A percentile compares a stretch with the other conserved stretches of the same genome.
Evolutionary conservation across 2,329 filamentous ascomycete genomes (phyloP).

Genomic region (Davidsoniella eucalypti): DNA sequence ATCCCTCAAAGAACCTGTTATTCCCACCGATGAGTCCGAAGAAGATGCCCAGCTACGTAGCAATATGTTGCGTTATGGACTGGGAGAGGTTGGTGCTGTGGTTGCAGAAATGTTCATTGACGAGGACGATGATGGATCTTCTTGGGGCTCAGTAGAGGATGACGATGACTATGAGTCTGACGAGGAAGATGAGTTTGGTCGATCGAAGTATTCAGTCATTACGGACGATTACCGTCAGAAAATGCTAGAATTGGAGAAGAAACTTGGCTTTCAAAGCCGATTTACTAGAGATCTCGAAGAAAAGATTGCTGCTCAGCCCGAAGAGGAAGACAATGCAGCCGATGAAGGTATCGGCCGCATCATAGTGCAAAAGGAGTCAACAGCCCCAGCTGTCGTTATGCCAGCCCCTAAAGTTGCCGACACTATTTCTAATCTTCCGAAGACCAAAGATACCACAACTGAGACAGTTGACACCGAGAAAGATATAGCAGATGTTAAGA

Average conservation of each 20-base stretch:
- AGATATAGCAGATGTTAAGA: slow-evolving; percentile 7
- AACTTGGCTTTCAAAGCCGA: slow-evolving; percentile 43
- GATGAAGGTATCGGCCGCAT: slow-evolving; percentile 42
- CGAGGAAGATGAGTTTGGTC: slow-evolving; percentile 61
- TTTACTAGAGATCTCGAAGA: slow-evolving; percentile 31
- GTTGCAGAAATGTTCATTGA: slow-evolving; percentile 74
- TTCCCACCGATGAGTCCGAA: slow-evolving; percentile 57
- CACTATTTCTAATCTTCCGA: slow-evolving; percentile 17
- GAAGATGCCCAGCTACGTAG: slow-evolving; percentile 68
- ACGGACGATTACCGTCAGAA: slow-evolving; percentile 59
- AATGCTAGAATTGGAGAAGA: slow-evolving; percentile 75
- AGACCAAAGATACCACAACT: slow-evolving; percentile 15
- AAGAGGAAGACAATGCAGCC: slow-evolving; percentile 23
- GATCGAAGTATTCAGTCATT: slow-evolving; percentile 49
- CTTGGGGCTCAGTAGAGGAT: slow-evolving; percentile 14
- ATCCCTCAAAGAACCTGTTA: slow-evolving; percentile 30
- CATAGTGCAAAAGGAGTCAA: slow-evolving; percentile 24
- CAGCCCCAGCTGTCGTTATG: slow-evolving; percentile 9
- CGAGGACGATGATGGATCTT: slow-evolving; percentile 28
- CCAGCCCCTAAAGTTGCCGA: not conserved
- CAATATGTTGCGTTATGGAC: slow-evolving; percentile 80
- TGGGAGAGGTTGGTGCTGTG: slow-evolving; percentile 77
- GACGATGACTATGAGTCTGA: slow-evolving; percentile 37
- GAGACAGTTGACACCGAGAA: not conserved
- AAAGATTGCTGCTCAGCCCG: slow-evolving; percentile 27